Evolutionary conservation across 139 green algal genomes (phyloP).

Genomic region (Pedinophyceae sp.): DNA sequence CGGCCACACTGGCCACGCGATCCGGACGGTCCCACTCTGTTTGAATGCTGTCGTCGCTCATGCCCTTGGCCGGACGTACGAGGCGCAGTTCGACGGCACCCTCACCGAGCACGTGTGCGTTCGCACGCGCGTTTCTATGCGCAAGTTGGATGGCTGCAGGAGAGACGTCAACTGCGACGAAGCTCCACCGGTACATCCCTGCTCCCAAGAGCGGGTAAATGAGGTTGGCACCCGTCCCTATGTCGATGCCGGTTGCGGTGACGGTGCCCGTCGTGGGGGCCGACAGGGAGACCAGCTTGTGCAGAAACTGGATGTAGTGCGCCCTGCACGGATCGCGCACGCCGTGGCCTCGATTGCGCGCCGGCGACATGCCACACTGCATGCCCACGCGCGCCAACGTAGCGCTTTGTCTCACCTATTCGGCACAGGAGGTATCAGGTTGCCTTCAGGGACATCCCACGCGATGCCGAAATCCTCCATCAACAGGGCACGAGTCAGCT

Average conservation of each 20-base stretch:
- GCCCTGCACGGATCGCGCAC: too few species aligned
- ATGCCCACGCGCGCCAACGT: background rate
- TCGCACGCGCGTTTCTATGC: slow-evolving; percentile 41
- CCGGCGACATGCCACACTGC: slow-evolving; percentile 17
- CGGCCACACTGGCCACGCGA: too few species aligned
- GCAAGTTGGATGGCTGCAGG: too few species aligned
- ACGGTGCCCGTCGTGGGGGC: slow-evolving; percentile 6
- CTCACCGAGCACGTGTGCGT: slow-evolving; percentile 65
- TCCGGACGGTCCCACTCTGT: too few species aligned
- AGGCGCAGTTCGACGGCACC: too few species aligned
- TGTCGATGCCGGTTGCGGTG: slow-evolving; percentile 48
- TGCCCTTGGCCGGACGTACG: too few species aligned
- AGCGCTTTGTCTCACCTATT: background rate
- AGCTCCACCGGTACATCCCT: slow-evolving; percentile 55
- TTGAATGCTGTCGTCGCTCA: too few species aligned
- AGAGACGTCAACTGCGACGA: slow-evolving; percentile 72
- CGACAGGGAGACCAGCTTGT: slow-evolving; percentile 63
- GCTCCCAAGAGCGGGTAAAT: slow-evolving; percentile 89
- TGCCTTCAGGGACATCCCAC: slow-evolving; percentile 56
- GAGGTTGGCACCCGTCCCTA: slow-evolving; percentile 81
- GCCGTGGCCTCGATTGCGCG: too few species aligned
- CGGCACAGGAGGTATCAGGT: slow-evolving; percentile 38
- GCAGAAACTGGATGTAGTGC: slow-evolving; percentile 90
- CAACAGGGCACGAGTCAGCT: slow-evolving; percentile 59
- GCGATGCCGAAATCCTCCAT: slow-evolving; percentile 38